phyloP scores from a whole-genome alignment of 345 rosid genomes.

The Abelmoschus esculentus region DNA sequence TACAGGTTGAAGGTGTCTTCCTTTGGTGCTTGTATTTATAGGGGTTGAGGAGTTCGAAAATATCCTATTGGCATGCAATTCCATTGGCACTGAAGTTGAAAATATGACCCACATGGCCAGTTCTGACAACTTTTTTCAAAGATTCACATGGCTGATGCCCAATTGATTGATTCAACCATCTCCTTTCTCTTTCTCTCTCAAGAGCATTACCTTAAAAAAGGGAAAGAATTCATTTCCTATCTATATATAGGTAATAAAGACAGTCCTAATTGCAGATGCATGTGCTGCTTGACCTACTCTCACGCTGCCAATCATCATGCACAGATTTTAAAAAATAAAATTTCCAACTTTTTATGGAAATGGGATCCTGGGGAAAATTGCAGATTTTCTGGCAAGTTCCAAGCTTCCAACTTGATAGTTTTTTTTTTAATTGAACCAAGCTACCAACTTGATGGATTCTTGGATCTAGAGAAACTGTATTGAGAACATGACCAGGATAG shows the following conservation, averaged over 20 bases:
- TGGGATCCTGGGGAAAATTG: not conserved
- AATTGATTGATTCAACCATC: not conserved
- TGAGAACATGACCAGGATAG: not conserved
- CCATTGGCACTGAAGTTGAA: not conserved
- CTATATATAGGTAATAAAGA: too few species aligned
- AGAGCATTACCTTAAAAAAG: too few species aligned
- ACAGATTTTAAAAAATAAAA: not conserved
- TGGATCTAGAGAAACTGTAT: too few species aligned
- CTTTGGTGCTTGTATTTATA: conserved; percentile 8
- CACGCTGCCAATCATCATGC: not conserved
- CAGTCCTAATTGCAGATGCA: not conserved
- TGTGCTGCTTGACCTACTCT: not conserved
- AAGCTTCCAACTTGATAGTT: too few species aligned
- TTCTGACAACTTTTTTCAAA: not conserved
- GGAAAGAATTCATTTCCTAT: too few species aligned
- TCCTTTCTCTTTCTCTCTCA: not conserved
- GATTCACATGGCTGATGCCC: not conserved
- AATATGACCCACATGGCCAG: not conserved
- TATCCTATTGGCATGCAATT: not conserved
- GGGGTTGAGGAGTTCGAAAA: not conserved
- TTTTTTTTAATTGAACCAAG: too few species aligned
- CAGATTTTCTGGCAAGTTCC: not conserved
- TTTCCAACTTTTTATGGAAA: not conserved
- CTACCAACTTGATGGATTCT: not conserved
- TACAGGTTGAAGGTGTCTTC: not conserved